Conservation (phyloP, 371 early-diverging fungal genomes). For the Choanephora cucurbitarum region DNA sequence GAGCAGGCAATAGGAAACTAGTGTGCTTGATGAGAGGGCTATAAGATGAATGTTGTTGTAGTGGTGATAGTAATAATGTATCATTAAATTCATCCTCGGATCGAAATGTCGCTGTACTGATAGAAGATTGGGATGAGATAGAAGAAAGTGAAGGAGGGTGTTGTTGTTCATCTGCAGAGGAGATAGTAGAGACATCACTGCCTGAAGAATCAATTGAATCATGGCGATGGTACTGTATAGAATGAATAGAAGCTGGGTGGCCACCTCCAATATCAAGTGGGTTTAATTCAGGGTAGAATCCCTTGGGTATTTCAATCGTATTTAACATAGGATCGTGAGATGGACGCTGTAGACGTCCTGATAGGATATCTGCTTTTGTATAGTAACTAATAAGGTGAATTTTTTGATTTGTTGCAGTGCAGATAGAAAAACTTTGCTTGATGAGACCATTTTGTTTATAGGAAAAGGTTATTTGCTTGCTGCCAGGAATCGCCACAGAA, state of each 20-base stretch:
- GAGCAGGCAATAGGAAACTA: constrained; percentile 23
- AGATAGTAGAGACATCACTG: constrained; percentile 21
- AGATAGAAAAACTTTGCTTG: constrained; percentile 86
- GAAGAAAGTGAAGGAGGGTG: constrained; percentile 33
- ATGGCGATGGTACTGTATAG: constrained; percentile 13
- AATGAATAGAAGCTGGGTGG: constrained; percentile 23
- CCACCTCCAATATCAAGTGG: constrained; percentile 42
- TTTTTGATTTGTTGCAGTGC: constrained; percentile 74
- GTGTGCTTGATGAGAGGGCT: background rate
- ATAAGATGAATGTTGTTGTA: background rate
- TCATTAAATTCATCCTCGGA: constrained; percentile 37
- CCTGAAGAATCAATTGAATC: constrained; percentile 21
- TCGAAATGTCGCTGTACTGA: background rate
- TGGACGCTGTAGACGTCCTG: constrained; percentile 53
- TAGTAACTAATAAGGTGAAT: constrained; percentile 88
- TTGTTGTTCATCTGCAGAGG: constrained; percentile 25
- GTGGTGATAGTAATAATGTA: constrained; percentile 19
- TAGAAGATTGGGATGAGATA: constrained; percentile 15
- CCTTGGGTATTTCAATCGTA: constrained; percentile 53
- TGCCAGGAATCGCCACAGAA: constrained; percentile 9
- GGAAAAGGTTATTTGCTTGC: constrained; percentile 21
- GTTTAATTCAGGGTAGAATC: constrained; percentile 58
- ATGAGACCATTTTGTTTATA: constrained; percentile 79
- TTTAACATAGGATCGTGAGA: constrained; percentile 44
- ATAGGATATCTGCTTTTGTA: constrained; percentile 67